Conservation (phyloP, 805 yeast species). For the Wickerhamiella galacta region DNA sequence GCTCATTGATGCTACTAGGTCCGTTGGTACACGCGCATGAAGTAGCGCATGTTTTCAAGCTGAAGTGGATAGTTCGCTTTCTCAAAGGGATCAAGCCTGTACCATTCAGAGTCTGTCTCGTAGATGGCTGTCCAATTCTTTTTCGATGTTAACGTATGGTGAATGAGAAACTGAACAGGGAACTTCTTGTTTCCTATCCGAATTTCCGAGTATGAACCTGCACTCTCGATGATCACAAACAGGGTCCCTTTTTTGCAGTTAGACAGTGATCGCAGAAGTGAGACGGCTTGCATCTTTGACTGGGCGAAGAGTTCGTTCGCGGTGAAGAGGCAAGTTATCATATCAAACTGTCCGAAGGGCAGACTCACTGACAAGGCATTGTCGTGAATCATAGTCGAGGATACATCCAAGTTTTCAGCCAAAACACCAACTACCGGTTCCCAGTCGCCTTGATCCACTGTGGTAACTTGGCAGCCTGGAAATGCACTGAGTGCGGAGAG, state of each 20-base stretch:
- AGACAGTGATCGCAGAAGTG: constrained; percentile 38
- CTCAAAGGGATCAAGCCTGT: constrained; percentile 29
- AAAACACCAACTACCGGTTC: constrained; percentile 32
- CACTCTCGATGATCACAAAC: constrained; percentile 65
- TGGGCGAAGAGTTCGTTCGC: constrained; percentile 73
- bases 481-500: constrained; percentile 32
- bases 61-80: constrained; percentile 43
- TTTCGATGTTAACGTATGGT: constrained; percentile 46
- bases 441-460: constrained; percentile 78
- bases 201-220: constrained; percentile 77
- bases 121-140: constrained; percentile 47
- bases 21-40: constrained; percentile 52
- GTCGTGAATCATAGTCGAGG: constrained; percentile 24
- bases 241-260: constrained; percentile 40
- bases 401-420: constrained; percentile 25
- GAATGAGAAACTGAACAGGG: constrained; percentile 69
- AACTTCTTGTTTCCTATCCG: constrained; percentile 58
- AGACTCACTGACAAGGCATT: constrained; percentile 12
- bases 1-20: background rate
- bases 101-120: constrained; percentile 69
- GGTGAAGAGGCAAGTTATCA: constrained; percentile 60
- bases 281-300: constrained; percentile 42
- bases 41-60: constrained; percentile 76
- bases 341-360: constrained; percentile 8
- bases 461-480: constrained; percentile 29